Base-by-base conservation (phyloP, 768 basidiomycete genomes). In the Tricholoma matsutake region DNA sequence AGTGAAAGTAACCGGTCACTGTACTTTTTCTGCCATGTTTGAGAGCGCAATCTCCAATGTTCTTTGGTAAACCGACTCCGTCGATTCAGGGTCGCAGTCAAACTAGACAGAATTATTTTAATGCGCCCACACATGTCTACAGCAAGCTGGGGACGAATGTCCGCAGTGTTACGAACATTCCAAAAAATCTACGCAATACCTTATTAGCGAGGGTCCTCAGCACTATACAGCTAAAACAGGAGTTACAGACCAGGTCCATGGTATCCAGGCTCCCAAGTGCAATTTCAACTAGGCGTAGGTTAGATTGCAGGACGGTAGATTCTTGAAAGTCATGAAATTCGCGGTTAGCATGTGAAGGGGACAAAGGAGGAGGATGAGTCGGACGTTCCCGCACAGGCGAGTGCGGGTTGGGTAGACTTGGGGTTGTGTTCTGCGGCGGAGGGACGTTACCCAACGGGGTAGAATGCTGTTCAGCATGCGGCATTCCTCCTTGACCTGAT, bases 11-110 rank as follows among this genome's bases (percentile, higher is more conserved):
- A 63, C 47, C 74, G 63, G 32, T 67, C 68, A 28, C 63, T 64
- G 60, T 75, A 74, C 62, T 75, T 74, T 57, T 71, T 63, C 52
- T 73, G 69, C 73, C 75, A 77, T 57, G 67, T 64, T 43, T 68
- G 54, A 3, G 75, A 72, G 34, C 72, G 70, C 55, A 73, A 68
- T 49, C 67, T 67, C 71, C 73, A 73, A 60, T 77, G 71, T 58
- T 74, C 73, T 43, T 71, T 65, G 18, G 69, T 67, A 53, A 76
- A 70, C 56, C 66, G 67, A 13, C 61, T 60, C 25, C 73, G 69
- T 28, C 65, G 63, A 25, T 61, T 62, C 64, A 76, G 62, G 34
- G 67, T 66, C 5, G 63, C 57, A 37, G 62, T 66, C 56, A 75
- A 59, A 13, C 66, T 65, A 51, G 61, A 53, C 47, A 76, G 56